Conservation (phyloP, 345 rosid species). For the Bretschneidera sinensis region DNA sequence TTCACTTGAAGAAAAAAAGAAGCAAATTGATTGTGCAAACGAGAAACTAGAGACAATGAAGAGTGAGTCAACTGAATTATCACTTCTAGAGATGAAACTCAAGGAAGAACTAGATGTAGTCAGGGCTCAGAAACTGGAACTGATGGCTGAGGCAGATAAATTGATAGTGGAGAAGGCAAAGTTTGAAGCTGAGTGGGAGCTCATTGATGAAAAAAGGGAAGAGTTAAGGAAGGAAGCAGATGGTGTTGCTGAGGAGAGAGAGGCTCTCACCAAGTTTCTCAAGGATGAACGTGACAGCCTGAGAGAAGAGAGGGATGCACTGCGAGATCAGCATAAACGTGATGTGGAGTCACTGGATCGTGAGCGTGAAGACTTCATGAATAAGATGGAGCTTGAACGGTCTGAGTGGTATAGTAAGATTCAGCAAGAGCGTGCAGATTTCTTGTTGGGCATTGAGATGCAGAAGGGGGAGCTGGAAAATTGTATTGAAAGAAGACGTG, state of each 20-base stretch:
- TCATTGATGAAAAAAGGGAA: conserved; percentile 86
- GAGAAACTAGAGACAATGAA: conserved; percentile 72
- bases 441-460: conserved; percentile 74
- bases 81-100: conserved; percentile 73
- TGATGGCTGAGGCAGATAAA: conserved; percentile 72
- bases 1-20: conserved; percentile 64
- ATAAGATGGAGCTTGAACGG: conserved; percentile 67
- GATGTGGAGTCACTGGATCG: conserved; percentile 58
- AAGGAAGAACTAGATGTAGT: conserved; percentile 87
- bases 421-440: conserved; percentile 78
- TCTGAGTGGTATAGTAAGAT: conserved; percentile 82
- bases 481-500: conserved; percentile 66
- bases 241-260: conserved; percentile 54
- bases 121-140: conserved; percentile 76
- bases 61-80: conserved; percentile 67
- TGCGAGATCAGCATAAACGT: conserved; percentile 55
- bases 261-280: conserved; percentile 53
- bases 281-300: conserved; percentile 79
- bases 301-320: conserved; percentile 62
- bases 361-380: conserved; percentile 88
- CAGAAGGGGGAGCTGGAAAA: conserved; percentile 78
- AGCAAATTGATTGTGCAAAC: conserved; percentile 55
- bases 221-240: conserved; percentile 62
- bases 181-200: conserved; percentile 93
- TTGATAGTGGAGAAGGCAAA: conserved; percentile 71